These are phyloP conservation scores for Gastrodia elata DNA, from an alignment of 106 monocot species.

Conservation along the genomic window DNA sequence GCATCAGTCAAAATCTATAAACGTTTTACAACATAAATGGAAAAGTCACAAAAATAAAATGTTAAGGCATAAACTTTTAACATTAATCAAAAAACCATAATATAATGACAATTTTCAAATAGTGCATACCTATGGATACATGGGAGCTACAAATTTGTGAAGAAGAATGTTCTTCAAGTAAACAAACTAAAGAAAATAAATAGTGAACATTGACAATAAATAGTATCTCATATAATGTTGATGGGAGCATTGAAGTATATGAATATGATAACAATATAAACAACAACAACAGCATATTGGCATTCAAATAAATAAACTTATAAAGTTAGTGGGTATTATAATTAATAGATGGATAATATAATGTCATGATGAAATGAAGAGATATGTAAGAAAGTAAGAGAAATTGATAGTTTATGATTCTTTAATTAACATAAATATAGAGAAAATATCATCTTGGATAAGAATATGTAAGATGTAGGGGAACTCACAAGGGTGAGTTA, in stretches of 20 bases:
- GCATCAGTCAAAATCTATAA: slow-evolving; percentile 83
- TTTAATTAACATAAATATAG: too few species aligned
- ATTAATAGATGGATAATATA: too few species aligned
- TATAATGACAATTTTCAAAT: neutral
- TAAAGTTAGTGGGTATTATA: too few species aligned
- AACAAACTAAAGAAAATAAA: neutral
- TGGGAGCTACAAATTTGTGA: too few species aligned
- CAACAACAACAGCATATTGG: too few species aligned
- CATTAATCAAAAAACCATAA: neutral
- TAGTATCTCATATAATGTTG: neutral
- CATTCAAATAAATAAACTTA: too few species aligned
- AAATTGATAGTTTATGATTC: too few species aligned
- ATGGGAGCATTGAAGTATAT: neutral
- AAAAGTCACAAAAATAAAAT: neutral
- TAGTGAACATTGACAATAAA: neutral
- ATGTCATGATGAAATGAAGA: too few species aligned
- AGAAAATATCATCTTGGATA: too few species aligned
- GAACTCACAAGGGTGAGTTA: too few species aligned
- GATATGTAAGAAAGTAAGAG: too few species aligned
- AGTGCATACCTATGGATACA: neutral
- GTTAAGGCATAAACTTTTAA: neutral
- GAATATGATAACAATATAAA: neutral
- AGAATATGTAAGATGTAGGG: too few species aligned
- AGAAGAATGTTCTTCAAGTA: neutral
- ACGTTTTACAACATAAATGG: neutral